These are phyloP conservation scores for Tylopilus cervinicoccineus DNA, from an alignment of 768 basidiomycete genomes.

Conservation along the genomic window DNA sequence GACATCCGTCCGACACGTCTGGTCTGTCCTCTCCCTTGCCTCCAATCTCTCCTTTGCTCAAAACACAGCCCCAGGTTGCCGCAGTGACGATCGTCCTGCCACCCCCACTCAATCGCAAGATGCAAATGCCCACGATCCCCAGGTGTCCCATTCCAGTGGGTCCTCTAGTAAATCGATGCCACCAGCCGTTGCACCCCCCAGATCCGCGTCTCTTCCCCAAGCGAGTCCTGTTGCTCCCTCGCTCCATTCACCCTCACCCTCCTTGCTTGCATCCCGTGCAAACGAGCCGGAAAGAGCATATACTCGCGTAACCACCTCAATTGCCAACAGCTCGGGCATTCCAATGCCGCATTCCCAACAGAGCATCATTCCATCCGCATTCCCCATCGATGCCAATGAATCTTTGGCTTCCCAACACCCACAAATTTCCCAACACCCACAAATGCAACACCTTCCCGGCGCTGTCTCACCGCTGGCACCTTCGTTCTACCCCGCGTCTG, in stretches of 20 bases:
- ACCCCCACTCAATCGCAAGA: conserved; percentile 19
- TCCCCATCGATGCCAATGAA: not conserved
- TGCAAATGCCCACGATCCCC: conserved; percentile 6
- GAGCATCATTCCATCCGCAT: not conserved
- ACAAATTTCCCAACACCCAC: conserved; percentile 9
- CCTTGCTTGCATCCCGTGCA: conserved; percentile 18
- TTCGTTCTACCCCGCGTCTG: conserved; percentile 5
- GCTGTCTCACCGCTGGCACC: conserved; percentile 11
- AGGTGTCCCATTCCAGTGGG: not conserved
- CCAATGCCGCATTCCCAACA: conserved; percentile 9
- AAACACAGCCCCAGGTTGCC: conserved; percentile 5
- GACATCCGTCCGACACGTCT: conserved; percentile 32
- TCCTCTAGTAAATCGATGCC: not conserved
- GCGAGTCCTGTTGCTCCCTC: conserved; percentile 8
- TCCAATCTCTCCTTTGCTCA: not conserved
- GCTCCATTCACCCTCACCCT: conserved; percentile 1
- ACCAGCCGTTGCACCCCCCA: conserved; percentile 19
- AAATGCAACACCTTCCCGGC: conserved; percentile 24
- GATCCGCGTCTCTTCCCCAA: conserved; percentile 20
- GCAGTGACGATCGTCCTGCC: conserved; percentile 20
- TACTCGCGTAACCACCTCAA: conserved; percentile 4
- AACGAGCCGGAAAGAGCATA: conserved; percentile 11
- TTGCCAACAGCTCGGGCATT: conserved; percentile 2
- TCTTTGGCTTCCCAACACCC: conserved; percentile 3
- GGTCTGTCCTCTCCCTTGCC: conserved; percentile 22